Evolutionary conservation across 2,329 filamentous ascomycete species (phyloP).

Genomic region (Anthostomella pinea): DNA sequence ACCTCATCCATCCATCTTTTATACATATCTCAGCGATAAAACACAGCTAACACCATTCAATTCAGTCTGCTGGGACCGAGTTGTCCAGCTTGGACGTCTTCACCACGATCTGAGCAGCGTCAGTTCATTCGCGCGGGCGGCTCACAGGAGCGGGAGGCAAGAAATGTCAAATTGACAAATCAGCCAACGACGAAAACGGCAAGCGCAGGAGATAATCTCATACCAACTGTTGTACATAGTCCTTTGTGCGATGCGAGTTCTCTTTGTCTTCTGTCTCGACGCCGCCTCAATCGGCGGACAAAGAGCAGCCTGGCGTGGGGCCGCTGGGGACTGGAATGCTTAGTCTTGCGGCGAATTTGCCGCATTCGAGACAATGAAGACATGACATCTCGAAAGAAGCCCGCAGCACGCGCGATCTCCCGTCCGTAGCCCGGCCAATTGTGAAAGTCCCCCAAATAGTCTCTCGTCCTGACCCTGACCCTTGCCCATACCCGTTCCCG

Average conservation of each 20-base stretch:
- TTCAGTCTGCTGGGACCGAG: constrained; percentile 46
- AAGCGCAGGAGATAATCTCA: not conserved
- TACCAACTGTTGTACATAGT: not conserved
- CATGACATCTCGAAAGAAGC: no score
- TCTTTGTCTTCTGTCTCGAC: constrained; percentile 2
- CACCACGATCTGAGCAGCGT: constrained; percentile 38
- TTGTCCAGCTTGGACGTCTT: constrained; percentile 58
- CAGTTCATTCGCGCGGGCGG: not conserved
- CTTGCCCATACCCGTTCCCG: not conserved
- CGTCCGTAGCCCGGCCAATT: no score
- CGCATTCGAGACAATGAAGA: no score
- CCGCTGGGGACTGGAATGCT: no score
- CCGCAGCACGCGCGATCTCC: no score
- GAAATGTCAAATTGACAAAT: constrained; percentile 1
- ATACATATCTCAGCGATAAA: not conserved
- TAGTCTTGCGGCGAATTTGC: no score
- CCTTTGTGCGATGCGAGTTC: not conserved
- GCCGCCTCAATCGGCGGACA: no score
- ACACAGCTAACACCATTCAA: constrained; percentile 1
- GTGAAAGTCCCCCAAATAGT: not conserved
- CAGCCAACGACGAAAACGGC: constrained; percentile 4
- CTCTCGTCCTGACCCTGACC: not conserved
- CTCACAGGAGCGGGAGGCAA: constrained; percentile 2
- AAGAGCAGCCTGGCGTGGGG: no score
- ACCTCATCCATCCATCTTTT: not conserved